These are phyloP conservation scores for Nematocida sp. DNA, from an alignment of 371 early-diverging fungal species.

Conservation along the genomic window DNA sequence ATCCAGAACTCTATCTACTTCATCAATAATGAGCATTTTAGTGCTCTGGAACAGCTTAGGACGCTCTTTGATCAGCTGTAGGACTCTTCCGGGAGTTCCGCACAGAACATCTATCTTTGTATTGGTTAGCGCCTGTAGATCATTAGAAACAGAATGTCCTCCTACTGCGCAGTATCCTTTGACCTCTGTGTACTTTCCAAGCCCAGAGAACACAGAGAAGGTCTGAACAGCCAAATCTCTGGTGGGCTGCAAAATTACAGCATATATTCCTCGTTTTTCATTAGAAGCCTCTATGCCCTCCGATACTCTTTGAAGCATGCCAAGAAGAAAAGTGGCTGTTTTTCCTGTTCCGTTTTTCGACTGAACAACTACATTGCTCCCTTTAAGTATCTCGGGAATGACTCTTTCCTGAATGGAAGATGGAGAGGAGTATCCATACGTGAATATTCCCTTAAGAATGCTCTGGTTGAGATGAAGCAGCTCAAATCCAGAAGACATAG, in stretches of 20 bases:
- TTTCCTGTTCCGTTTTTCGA: constrained; percentile 98
- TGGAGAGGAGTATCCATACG: constrained; percentile 68
- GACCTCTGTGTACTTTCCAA: constrained; percentile 76
- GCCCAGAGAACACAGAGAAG: constrained; percentile 16
- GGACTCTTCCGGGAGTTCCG: constrained; percentile 45
- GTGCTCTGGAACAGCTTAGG: constrained; percentile 71
- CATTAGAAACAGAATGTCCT: constrained; percentile 85
- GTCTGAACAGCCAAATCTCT: constrained; percentile 78
- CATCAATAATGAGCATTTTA: constrained; percentile 91
- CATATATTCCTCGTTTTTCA: constrained; percentile 68
- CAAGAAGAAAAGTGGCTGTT: constrained; percentile 85
- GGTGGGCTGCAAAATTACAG: constrained; percentile 79
- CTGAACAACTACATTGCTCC: constrained; percentile 69
- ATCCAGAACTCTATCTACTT: constrained; percentile 95
- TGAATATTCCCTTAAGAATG: constrained; percentile 89
- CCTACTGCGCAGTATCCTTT: constrained; percentile 91
- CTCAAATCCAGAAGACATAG: constrained; percentile 24
- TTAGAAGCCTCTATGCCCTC: constrained; percentile 69
- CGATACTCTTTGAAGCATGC: constrained; percentile 78
- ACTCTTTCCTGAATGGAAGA: constrained; percentile 81
- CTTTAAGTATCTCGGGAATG: constrained; percentile 81
- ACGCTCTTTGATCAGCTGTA: constrained; percentile 29
- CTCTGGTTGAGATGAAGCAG: constrained; percentile 73
- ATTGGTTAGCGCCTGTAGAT: constrained; percentile 76
- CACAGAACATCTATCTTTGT: constrained; percentile 11